phyloP scores from a whole-genome alignment of 2,329 filamentous ascomycete genomes.

The Sporothrix mexicana region DNA sequence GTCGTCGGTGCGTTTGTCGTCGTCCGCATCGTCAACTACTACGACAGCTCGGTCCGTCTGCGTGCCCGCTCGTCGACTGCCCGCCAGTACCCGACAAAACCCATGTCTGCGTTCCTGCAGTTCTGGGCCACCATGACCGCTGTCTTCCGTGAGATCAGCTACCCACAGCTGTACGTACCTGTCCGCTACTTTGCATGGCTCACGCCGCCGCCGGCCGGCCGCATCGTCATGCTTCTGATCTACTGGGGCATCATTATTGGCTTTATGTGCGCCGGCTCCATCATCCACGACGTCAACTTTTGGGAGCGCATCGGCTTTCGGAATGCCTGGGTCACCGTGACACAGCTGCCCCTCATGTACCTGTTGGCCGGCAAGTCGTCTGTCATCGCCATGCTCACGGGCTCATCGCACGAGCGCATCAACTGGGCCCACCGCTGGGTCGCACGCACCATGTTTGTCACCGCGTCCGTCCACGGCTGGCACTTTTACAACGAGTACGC shows the following conservation, averaged over 20 bases:
- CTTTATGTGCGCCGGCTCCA: constrained; percentile 59
- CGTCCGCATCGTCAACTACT: constrained; percentile 52
- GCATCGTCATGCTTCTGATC: constrained; percentile 56
- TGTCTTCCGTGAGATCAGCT: constrained; percentile 60
- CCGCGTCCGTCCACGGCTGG: constrained; percentile 71
- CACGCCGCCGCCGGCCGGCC: constrained; percentile 64
- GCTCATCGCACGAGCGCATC: constrained; percentile 69
- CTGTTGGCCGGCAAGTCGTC: constrained; percentile 66
- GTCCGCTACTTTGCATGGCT: constrained; percentile 58
- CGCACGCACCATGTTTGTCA: constrained; percentile 70
- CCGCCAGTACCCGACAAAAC: constrained; percentile 58
- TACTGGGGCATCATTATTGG: constrained; percentile 66
- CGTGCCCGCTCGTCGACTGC: constrained; percentile 52
- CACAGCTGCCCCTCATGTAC: constrained; percentile 68
- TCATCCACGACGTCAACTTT: constrained; percentile 60
- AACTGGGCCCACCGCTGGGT: constrained; percentile 79
- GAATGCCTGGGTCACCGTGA: constrained; percentile 69
- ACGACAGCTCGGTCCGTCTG: constrained; percentile 49
- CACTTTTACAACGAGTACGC: constrained; percentile 72
- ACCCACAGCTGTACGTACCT: constrained; percentile 60
- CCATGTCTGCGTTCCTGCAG: constrained; percentile 54
- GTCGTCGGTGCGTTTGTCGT: constrained; percentile 52
- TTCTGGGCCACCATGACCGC: constrained; percentile 65
- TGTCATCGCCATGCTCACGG: constrained; percentile 64
- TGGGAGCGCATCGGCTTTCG: constrained; percentile 71